phyloP scores from a whole-genome alignment of 495 filamentous ascomycete genomes.

The Aspergillus sclerotiicarbonarius region DNA sequence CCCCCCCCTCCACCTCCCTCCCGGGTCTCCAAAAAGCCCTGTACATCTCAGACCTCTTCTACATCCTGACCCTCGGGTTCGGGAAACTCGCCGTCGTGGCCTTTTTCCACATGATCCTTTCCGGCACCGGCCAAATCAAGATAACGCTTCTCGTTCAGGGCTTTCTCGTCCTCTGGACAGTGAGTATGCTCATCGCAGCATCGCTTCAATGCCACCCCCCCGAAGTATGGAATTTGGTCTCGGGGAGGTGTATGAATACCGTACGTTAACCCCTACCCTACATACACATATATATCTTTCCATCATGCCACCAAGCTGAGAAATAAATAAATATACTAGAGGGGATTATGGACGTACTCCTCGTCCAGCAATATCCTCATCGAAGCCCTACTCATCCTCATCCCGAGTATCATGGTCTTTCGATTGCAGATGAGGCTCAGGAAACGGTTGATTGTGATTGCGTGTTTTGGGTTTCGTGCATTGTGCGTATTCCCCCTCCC shows the following conservation, averaged over 20 bases:
- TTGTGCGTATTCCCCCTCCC: background rate
- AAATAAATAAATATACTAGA: background rate
- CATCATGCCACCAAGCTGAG: too few species aligned
- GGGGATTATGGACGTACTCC: background rate
- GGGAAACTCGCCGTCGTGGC: constrained; percentile 6
- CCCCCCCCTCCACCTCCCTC: too few species aligned
- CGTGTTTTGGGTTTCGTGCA: background rate
- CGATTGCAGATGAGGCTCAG: background rate
- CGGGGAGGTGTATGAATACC: background rate
- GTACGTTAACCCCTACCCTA: background rate
- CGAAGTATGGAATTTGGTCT: background rate
- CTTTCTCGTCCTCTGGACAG: background rate
- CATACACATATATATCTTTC: too few species aligned
- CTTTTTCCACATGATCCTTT: background rate
- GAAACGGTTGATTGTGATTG: background rate
- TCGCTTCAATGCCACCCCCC: background rate
- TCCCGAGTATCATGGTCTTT: background rate
- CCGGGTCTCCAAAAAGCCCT: background rate
- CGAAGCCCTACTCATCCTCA: background rate
- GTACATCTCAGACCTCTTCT: background rate
- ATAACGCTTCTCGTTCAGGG: background rate
- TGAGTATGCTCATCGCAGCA: background rate
- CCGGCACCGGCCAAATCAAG: background rate
- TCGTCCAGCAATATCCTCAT: background rate
- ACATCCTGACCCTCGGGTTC: constrained; percentile 5